Conservation (phyloP, 2,329 filamentous ascomycete species). For the Chaetomiaceae sp. region DNA sequence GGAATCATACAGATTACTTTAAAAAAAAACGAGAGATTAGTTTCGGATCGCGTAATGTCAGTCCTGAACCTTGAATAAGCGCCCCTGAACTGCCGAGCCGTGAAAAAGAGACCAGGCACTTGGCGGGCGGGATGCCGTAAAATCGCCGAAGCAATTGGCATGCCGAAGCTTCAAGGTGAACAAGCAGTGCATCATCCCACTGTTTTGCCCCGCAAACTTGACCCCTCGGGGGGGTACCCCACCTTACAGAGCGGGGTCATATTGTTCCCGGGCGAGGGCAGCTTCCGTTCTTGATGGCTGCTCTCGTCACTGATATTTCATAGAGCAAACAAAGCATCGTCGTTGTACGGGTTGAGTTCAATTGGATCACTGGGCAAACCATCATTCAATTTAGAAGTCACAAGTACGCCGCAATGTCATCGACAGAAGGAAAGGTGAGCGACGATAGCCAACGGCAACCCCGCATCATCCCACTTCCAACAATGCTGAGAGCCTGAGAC, state of each 20-base stretch:
- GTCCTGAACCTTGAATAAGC: not conserved
- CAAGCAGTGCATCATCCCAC: not conserved
- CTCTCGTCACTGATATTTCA: not conserved
- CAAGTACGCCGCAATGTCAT: conserved; percentile 21
- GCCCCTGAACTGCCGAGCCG: conserved; percentile 6
- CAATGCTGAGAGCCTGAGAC: not conserved
- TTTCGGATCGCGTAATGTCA: too few relatives aligned
- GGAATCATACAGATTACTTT: too few relatives aligned
- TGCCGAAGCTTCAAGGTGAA: conserved; percentile 12
- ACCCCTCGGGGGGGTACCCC: conserved; percentile 19
- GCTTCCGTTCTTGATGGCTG: too few relatives aligned
- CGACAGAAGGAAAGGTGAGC: conserved; percentile 28
- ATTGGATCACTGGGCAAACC: not conserved
- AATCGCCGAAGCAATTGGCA: conserved; percentile 22
- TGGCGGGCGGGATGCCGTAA: conserved; percentile 24
- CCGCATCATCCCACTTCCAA: conserved; percentile 2
- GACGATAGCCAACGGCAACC: conserved; percentile 1
- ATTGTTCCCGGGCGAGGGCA: not conserved
- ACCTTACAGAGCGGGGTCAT: conserved; percentile 15
- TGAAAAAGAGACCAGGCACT: not conserved
- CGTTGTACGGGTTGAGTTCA: not conserved
- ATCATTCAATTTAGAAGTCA: not conserved
- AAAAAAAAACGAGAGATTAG: too few relatives aligned
- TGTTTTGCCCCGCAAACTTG: conserved; percentile 18
- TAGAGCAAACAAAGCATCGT: conserved; percentile 1